Conservation (phyloP, 192 early-diverging fungal genomes). For the Coemansia aciculifera region DNA sequence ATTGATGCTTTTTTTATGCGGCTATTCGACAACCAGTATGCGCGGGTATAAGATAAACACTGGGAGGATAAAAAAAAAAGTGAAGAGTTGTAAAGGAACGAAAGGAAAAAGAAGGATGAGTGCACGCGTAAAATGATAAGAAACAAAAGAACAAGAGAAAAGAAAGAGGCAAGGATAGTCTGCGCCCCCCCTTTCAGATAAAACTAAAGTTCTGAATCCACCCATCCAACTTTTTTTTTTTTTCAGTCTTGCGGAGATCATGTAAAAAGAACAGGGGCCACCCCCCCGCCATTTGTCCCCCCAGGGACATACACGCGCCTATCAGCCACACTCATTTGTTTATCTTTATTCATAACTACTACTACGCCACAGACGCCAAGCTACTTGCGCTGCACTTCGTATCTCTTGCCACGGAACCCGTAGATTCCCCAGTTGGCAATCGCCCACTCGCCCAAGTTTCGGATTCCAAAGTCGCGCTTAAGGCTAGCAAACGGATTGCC, state of each 20-base stretch:
- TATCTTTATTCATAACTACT: neutral
- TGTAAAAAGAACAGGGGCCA: conserved; percentile 6
- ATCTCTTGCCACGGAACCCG: conserved; percentile 76
- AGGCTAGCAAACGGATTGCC: conserved; percentile 68
- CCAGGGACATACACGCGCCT: neutral
- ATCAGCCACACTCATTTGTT: neutral
- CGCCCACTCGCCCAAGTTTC: conserved; percentile 69
- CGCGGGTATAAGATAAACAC: neutral
- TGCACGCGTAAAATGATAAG: conserved; percentile 3
- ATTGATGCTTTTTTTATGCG: neutral
- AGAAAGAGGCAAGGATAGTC: neutral
- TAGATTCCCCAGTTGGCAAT: conserved; percentile 81
- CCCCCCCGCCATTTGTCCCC: neutral
- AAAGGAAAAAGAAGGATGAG: conserved; percentile 3
- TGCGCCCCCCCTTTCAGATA: no score
- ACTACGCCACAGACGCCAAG: neutral
- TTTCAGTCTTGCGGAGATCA: neutral
- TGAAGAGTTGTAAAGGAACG: neutral
- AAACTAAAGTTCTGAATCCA: neutral
- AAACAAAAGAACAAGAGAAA: neutral
- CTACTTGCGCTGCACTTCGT: conserved; percentile 65
- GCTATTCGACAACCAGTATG: neutral
- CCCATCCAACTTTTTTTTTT: neutral
- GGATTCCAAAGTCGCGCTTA: conserved; percentile 71
- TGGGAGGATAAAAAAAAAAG: neutral